Base-by-base conservation (phyloP, 2,329 filamentous ascomycete species). In the Aspergillus ruber region DNA sequence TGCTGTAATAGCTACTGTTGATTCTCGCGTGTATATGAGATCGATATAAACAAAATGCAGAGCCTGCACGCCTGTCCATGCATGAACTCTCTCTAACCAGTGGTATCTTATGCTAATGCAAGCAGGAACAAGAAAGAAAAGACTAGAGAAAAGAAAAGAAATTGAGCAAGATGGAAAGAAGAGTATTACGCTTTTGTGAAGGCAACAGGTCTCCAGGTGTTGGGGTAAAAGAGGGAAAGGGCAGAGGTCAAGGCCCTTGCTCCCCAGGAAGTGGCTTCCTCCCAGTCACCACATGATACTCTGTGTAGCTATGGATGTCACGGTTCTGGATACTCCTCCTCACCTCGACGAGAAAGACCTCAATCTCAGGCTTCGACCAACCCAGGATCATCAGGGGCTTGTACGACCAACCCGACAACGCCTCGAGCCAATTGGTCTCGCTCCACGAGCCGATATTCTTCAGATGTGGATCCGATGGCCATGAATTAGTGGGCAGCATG, bases 401-500 rank as follows among this genome's bases (percentile, higher is more conserved):
- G 50, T 74, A 72, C 10, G 68, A 69, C 60, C 70, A 72, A 15
- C 69, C 72, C 2, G 68, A 63, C 15, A 74, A 45, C 3, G 66
- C 70, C 39, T 68, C 64, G 29, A 74, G 62, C 62, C 74, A 67
- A 49, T 77, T 76, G 29, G 60, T 63, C 50, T 74, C 67, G 53
- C 67, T 75, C 66, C 73, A 78, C 6, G 65, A 62, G n/a, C 78
- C 78, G 13, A 79, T 64, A 41, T 70, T 59, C 48, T 73, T 77
- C 32, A 74, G 57, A 12, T 69, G 66, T 8, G 68, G 65, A 47
- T 79, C 75, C 42, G 64, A 66, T 0, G 75, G 72, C 77, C 77
- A 80, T 2, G 69, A 61, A 44, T 77, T 78, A 25, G 74, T 66
- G 0, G 77, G 76, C 6, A 83, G 68, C 60, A 79, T 81, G 53